A percentile compares a stretch with the other conserved stretches of the same genome.
Evolutionary conservation across 345 rosid genomes (phyloP).

Genomic region (Rubroshorea leprosula): DNA sequence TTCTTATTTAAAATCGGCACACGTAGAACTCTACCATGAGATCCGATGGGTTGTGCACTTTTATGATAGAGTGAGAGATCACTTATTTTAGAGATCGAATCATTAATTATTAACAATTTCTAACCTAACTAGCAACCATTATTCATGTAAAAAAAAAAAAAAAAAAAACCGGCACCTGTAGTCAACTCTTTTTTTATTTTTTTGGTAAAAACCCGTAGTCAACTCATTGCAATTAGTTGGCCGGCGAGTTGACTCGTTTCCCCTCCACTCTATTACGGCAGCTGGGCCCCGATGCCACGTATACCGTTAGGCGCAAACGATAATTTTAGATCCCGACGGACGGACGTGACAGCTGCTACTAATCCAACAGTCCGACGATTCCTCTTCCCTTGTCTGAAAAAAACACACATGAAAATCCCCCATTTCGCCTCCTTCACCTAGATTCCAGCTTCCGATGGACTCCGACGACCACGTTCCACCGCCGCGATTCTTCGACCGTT

Average conservation of each 20-base stretch:
- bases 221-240: not conserved
- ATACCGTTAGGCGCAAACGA: not conserved
- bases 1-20: too few species aligned
- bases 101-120: too few species aligned
- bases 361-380: not conserved
- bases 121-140: too few species aligned
- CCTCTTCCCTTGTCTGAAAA: not conserved
- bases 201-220: too few species aligned
- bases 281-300: not conserved
- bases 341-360: not conserved
- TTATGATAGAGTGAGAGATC: too few species aligned
- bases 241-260: not conserved
- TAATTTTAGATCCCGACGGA: not conserved
- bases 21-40: too few species aligned
- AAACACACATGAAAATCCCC: not conserved
- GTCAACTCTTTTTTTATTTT: too few species aligned
- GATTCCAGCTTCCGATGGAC: slow-evolving; percentile 7
- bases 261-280: not conserved
- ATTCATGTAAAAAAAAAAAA: too few species aligned
- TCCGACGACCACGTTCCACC: slow-evolving; percentile 21
- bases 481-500: slow-evolving; percentile 61
- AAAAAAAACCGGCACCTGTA: too few species aligned
- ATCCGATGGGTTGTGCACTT: too few species aligned
- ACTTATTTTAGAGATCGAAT: too few species aligned
- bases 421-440: not conserved